These are phyloP conservation scores for Monilinia laxa DNA, from an alignment of 2,329 filamentous ascomycete genomes.

Conservation along the genomic window DNA sequence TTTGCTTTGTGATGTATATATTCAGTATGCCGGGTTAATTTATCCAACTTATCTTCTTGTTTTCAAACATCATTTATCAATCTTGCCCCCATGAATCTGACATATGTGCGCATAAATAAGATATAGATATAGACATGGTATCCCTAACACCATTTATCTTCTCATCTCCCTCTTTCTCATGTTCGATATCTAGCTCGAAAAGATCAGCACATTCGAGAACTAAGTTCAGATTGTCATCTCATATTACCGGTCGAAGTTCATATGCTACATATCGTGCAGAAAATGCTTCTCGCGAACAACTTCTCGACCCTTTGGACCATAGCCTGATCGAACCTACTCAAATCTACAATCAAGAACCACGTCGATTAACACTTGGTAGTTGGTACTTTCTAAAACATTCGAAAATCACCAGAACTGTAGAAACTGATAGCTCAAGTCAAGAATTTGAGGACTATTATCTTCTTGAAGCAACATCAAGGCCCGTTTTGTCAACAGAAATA, in stretches of 20 bases:
- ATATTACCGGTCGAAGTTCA: neutral
- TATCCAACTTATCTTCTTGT: neutral
- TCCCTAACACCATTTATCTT: slow-evolving; percentile 4
- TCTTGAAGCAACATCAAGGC: neutral
- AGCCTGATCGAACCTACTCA: neutral
- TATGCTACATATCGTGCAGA: neutral
- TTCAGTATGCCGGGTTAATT: neutral
- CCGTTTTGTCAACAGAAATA: neutral
- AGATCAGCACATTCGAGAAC: neutral
- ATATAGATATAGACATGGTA: slow-evolving; percentile 16
- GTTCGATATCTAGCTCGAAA: slow-evolving; percentile 4
- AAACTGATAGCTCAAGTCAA: neutral
- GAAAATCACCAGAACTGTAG: neutral
- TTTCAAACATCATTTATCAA: neutral
- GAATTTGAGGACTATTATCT: slow-evolving; percentile 15
- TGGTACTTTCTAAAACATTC: neutral
- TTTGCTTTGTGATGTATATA: neutral
- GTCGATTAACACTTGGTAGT: neutral
- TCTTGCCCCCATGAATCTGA: neutral
- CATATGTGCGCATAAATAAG: neutral
- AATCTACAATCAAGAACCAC: neutral
- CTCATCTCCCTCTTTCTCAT: slow-evolving; percentile 1
- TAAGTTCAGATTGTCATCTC: neutral
- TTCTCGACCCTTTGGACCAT: slow-evolving; percentile 11
- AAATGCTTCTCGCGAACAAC: slow-evolving; percentile 14